Base-by-base conservation (phyloP, 305 asterid genomes). In the Nicotiana rustica region DNA sequence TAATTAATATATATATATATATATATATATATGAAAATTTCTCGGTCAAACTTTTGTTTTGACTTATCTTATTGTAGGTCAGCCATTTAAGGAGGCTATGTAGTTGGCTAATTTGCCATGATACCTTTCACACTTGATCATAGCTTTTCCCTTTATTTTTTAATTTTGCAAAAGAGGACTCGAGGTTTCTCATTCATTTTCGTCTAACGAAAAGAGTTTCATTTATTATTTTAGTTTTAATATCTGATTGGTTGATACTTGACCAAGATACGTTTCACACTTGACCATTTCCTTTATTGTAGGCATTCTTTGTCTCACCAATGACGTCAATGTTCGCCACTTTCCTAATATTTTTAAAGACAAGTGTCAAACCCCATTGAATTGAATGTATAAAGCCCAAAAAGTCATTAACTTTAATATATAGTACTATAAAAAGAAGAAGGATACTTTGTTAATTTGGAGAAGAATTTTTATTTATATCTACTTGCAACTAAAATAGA, bases 11-110 rank as follows among this genome's bases (percentile, higher is more conserved):
- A 25, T 25, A 25, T 25, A 1, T 25, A 25, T 25, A 25, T 25
- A 25, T 25, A 25, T 25, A 25, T 25, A 25, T 25, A 0, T 25
- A 10, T 18, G 5, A 7, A 25, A 47, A 14, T 1, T 1, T 52
- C 10, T 15, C 0, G 65, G 47, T 75, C 80, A 75, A 29, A 75
- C 47, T 75, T 75, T 15, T 75, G 38, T 14, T 75, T 49, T 75
- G 80, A 55, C 17, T 9, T 52, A 25, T 75, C 65, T 15, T 15
- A 25, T 52, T 49, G 17, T 2, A n/a, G 41, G 66, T 76, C 80
- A 55, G 21, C 2, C 49, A 29, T 29, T 49, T 3, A 52, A 25
- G 25, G 17, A 76, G n/a, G 31, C 3, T 55, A 15, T 29, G 49
- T 10, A 55, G 49, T 29, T 55, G 5, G 66, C 17, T 0, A 52